These are phyloP conservation scores for Bipolaris victoriae DNA, from an alignment of 2,329 filamentous ascomycete species.

Conservation along the genomic window DNA sequence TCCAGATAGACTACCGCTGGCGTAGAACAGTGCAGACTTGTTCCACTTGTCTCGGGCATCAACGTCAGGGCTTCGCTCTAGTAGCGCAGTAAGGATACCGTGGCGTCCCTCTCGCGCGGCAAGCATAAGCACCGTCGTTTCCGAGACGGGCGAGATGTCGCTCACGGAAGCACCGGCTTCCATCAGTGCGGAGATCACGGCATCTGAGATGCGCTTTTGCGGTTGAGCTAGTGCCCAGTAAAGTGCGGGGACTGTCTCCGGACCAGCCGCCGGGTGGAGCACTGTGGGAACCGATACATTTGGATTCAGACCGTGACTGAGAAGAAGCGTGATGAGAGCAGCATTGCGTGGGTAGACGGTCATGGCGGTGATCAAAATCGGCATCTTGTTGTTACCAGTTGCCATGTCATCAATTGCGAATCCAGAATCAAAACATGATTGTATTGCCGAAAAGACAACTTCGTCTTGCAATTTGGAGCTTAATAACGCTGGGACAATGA, in stretches of 20 bases:
- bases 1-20: slow-evolving; percentile 57
- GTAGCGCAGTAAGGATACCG: slow-evolving; percentile 64
- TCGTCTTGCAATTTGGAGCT: slow-evolving; percentile 59
- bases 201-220: slow-evolving; percentile 66
- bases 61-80: slow-evolving; percentile 65
- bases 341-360: slow-evolving; percentile 34
- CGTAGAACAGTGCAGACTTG: slow-evolving; percentile 66
- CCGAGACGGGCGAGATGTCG: slow-evolving; percentile 59
- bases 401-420: slow-evolving; percentile 33
- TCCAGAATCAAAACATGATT: slow-evolving; percentile 62
- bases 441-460: slow-evolving; percentile 50
- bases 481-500: slow-evolving; percentile 65
- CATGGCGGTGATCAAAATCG: slow-evolving; percentile 36
- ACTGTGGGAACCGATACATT: slow-evolving; percentile 55
- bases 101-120: slow-evolving; percentile 62
- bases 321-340: slow-evolving; percentile 27
- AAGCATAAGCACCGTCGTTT: slow-evolving; percentile 64
- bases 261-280: slow-evolving; percentile 56
- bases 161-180: slow-evolving; percentile 63
- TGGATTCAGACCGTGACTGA: slow-evolving; percentile 37
- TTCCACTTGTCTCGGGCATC: slow-evolving; percentile 64
- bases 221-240: slow-evolving; percentile 68
- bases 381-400: slow-evolving; percentile 17
- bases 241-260: slow-evolving; percentile 64
- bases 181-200: slow-evolving; percentile 64